These are phyloP conservation scores for Colletotrichum caudatum DNA, from an alignment of 2,329 filamentous ascomycete species.

Conservation along the genomic window DNA sequence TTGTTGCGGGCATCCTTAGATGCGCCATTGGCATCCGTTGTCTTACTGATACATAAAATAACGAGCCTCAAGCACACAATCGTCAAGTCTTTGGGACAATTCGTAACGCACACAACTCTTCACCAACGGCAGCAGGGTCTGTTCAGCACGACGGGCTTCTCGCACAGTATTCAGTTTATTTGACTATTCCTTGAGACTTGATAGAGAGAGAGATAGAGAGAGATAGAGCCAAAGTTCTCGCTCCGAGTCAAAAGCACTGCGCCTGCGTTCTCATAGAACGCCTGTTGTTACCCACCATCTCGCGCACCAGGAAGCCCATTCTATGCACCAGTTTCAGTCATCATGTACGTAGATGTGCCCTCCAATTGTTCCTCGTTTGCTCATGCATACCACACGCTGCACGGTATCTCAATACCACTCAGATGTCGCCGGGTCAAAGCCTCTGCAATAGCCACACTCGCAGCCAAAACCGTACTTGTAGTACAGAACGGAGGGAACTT, in stretches of 20 bases:
- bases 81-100: not conserved
- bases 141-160: not conserved
- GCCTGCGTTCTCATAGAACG: not conserved
- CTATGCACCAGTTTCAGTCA: not conserved
- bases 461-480: slow-evolving; percentile 66
- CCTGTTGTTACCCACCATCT: not conserved
- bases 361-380: not conserved
- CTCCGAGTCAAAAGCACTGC: not conserved
- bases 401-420: not conserved
- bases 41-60: not conserved
- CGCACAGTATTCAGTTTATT: not conserved
- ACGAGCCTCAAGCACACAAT: not conserved
- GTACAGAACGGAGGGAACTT: slow-evolving; percentile 53
- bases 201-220: not conserved
- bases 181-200: not conserved
- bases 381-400: not conserved
- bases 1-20: not conserved
- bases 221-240: not conserved
- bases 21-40: not conserved
- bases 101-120: not conserved
- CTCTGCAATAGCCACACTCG: slow-evolving; percentile 60
- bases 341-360: not conserved
- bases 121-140: not conserved
- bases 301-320: not conserved
- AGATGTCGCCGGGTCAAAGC: slow-evolving; percentile 23